Evolutionary conservation across 257 asterid species (phyloP), one percentile per base, ranked within the genome.

Genomic region (Agastache rugosa): DNA sequence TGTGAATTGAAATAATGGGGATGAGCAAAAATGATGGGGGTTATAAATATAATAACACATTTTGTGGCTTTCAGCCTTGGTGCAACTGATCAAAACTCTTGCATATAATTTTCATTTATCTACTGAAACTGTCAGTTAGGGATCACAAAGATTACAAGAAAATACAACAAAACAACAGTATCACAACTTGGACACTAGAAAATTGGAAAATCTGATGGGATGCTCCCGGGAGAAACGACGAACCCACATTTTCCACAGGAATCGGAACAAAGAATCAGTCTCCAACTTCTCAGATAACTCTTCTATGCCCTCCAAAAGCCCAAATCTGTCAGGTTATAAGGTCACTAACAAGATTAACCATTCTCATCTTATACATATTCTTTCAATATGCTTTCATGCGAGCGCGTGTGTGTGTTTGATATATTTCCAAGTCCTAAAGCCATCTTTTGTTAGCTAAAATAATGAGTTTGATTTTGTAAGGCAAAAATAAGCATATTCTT

Each of bases 291-390:
- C 81, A 93, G 80, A 86, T 82, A 84, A 92, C 98, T 79, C 75
- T 92, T 78, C 98, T 81, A 75, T 92, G 85, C 80, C 97, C 99
- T 83, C 99, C 97, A 78, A 92, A 94, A 19, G 98, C 98, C 98
- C 98, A 93, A 79, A 93, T 93, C 97, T 93, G 96, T 80, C 64
- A 34, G 11, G 61, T n/a, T 11, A 31, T 9, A 51, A 74, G 78
- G 25, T 22, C 19, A 72, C 50, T 19, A 19, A 12, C 20, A 17
- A 56, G 60, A 72, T 47, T 72, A 27, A 23, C 44, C 64, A 45
- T 56, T 22, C 37, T 23, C 11, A 44, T 42, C 56, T 11, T 22
- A 25, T 1, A 20, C 39, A 64, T 19, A 22, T 22, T 20, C n/a
- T 41, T 64, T 41, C 27, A 6, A 25, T 25, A 67, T 45, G 37